Base-by-base conservation (phyloP, 495 filamentous ascomycete species). In the Daldinia loculata region DNA sequence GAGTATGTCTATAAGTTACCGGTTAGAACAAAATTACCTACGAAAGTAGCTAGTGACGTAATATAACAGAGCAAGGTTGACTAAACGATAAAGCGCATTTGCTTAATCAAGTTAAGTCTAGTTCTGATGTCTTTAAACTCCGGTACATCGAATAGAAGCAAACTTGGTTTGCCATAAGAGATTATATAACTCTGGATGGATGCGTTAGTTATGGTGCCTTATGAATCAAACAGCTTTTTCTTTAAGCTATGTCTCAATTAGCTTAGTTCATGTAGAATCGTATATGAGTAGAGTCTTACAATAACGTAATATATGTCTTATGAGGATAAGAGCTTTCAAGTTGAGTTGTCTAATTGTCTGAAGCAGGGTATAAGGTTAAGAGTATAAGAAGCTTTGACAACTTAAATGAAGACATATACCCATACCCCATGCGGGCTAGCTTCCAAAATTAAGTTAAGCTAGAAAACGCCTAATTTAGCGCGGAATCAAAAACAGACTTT, bases 401-500 rank as follows among this genome's bases (percentile, higher is more conserved):
- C 43, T n/a, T 32, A 41, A 50, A 63, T 30, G 26, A 52, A 11
- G 51, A 52, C 50, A 63, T 41, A 27, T n/a, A 41, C 32, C 7
- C 7, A 39, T 53, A 22, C 5, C 61, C 26, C 39, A 56, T 56
- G 17, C 6, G 26, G 51, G 51, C 15, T 63, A 63, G 61, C 61
- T 30, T 57, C 11, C 3, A 58, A 51, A 39, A 24, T 51, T 17
- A 58, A 59, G 32, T 52, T 52, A 45, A 52, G 34, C 43, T 66
- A 66, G 24, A 39, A 29, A 66, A 17, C 6, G 41, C 29, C 38
- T 34, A 51, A 36, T 41, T 59, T 67, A 67, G 65, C 65, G 65
- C 26, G 17, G 43, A 61, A 8, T 50, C 26, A 61, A 26, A 51
- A 50, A 61, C 34, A 53, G 57, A 50, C 51, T 61, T 65, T 52